Percentiles rank a stretch among this genome's conserved stretches.
These are phyloP conservation scores for Asterochloris erici DNA, from an alignment of 139 green algal genomes.

Conservation along the genomic window DNA sequence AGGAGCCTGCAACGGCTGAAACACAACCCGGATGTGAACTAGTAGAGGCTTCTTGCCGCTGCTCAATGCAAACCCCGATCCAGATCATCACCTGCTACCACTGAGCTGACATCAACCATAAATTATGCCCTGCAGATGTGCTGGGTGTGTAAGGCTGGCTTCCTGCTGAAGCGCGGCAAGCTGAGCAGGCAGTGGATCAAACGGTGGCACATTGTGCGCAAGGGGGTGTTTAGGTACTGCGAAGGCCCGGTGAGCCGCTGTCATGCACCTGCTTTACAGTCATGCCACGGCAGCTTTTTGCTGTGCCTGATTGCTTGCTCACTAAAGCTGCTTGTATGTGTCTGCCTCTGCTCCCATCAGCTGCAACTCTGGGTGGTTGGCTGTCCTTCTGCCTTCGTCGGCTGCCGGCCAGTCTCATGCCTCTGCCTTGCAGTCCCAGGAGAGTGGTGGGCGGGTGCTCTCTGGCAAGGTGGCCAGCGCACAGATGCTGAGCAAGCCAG, in stretches of 20 bases:
- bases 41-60: too few relatives aligned
- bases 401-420: too few relatives aligned
- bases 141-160: background rate
- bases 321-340: background rate
- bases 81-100: too few relatives aligned
- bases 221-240: slow-evolving; percentile 8
- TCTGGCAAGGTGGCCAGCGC: background rate
- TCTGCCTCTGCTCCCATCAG: background rate
- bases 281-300: too few relatives aligned
- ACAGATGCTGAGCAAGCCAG: too few relatives aligned
- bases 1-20: too few relatives aligned
- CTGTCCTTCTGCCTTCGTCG: too few relatives aligned
- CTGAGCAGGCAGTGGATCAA: slow-evolving; percentile 3
- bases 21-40: too few relatives aligned
- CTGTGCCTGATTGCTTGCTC: background rate
- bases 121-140: background rate
- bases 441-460: background rate
- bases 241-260: slow-evolving; percentile 1
- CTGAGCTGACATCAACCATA: too few relatives aligned
- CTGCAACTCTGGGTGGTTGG: too few relatives aligned
- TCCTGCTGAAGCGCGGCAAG: slow-evolving; percentile 1
- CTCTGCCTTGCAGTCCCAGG: background rate
- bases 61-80: too few relatives aligned
- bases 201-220: background rate
- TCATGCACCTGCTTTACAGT: background rate